Evolutionary conservation across 768 basidiomycete species (phyloP), one percentile per base, ranked within the genome.

Genomic region (Calocera viscosa): DNA sequence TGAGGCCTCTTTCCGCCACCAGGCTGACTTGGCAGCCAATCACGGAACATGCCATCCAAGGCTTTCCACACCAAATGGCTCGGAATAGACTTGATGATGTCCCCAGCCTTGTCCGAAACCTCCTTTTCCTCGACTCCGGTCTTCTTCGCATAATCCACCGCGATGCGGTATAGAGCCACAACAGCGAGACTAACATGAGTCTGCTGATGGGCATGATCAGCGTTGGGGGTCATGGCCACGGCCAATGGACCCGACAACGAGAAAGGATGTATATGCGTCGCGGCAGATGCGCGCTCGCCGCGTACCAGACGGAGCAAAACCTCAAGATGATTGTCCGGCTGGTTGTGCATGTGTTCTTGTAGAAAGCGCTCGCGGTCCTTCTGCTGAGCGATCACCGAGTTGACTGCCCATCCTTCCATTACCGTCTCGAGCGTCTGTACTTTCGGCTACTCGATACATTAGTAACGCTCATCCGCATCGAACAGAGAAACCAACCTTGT

Each of bases 151-250:
- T 87, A 93, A 70, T 93, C 91, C 64, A 87, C 79, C 5, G 88
- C 80, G 79, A 97, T 84, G 28, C 89, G 82, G 78, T 92, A 93
- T 76, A 98, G 84, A 16, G 94, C 92, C 64, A 98, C 80, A 12
- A 98, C 90, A 10, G 94, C 94, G 34, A 98, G 83, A 10, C 91
- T 91, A 26, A 95, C 89, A 70, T 94, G 94, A 0, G 94, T 97
- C 78, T 99, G 95, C 72, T 94, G 91, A 41, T 85, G 81, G 22
- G 86, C 87, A 72, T 93, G 91, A 14, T 90, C 84, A 2, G 91
- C 89, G 43, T 85, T 85, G n/a, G 83, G 84, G 3, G 84, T 79
- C 63, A 91, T 79, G 38, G 89, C 89, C 49, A 85, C 78, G 12
- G 89, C 78, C 64, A 90, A 28, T 24, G 60, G 64, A 28, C 64